These are phyloP conservation scores for Oryza punctata DNA, from an alignment of 176 grass and related monocot species.

Conservation along the genomic window DNA sequence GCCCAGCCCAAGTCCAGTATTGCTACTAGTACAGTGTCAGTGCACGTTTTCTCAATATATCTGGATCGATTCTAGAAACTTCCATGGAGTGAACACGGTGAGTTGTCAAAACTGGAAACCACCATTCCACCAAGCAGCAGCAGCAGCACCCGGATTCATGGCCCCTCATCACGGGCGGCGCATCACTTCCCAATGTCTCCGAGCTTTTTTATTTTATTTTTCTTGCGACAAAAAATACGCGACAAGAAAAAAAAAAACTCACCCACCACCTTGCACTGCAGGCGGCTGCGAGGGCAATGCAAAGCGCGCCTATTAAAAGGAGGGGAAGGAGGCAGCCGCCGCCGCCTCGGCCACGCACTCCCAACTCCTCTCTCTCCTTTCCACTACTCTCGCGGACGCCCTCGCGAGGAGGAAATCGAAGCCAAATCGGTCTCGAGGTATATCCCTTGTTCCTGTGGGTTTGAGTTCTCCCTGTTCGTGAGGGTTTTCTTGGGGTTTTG, in stretches of 20 bases:
- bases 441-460: neutral
- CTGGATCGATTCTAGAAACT: slow-evolving; percentile 1
- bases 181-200: neutral
- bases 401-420: neutral
- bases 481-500: neutral
- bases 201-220: neutral
- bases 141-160: slow-evolving; percentile 28
- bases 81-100: neutral
- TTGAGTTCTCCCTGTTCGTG: neutral
- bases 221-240: neutral
- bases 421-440: neutral
- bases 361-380: neutral
- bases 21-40: neutral
- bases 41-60: neutral
- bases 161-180: neutral
- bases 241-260: neutral
- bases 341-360: slow-evolving; percentile 37
- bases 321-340: neutral
- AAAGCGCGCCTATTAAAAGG: slow-evolving; percentile 38
- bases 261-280: neutral
- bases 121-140: neutral
- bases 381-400: neutral
- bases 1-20: neutral
- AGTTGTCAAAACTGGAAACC: slow-evolving; percentile 31
- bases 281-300: neutral